Percentiles rank a stretch among this genome's conserved stretches.
These are phyloP conservation scores for Fragilaria crotonensis DNA, from an alignment of 108 stramenopile species.

Conservation along the genomic window DNA sequence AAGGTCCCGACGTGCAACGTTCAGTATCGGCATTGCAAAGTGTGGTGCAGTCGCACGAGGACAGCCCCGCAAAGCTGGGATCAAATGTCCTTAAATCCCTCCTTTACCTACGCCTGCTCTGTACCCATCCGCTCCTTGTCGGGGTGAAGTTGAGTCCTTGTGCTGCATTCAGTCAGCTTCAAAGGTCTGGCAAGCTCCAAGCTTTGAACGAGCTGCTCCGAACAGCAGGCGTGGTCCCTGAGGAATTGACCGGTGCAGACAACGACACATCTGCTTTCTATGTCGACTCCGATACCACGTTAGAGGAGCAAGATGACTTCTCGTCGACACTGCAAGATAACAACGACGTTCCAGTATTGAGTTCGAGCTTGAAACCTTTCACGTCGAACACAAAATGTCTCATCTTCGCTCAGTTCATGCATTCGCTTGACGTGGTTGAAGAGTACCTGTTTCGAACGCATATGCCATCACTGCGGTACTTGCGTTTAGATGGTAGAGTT, in stretches of 20 bases:
- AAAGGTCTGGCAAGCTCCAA: constrained; percentile 76
- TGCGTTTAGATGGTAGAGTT: constrained; percentile 75
- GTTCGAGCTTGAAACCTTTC: not conserved
- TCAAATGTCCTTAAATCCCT: constrained; percentile 56
- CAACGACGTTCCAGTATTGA: constrained; percentile 3
- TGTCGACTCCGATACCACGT: constrained; percentile 16
- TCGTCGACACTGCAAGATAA: constrained; percentile 1
- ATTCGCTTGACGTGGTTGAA: constrained; percentile 81
- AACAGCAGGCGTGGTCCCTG: constrained; percentile 52
- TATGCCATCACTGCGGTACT: constrained; percentile 62
- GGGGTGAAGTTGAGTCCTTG: constrained; percentile 1
- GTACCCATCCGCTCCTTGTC: constrained; percentile 80
- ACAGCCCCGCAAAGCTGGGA: constrained; percentile 18
- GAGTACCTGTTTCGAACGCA: constrained; percentile 55
- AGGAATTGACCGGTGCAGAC: constrained; percentile 66
- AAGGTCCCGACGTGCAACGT: constrained; percentile 24
- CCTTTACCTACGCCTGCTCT: constrained; percentile 71
- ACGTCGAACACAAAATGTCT: constrained; percentile 50
- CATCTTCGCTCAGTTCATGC: constrained; percentile 81
- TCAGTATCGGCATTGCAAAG: constrained; percentile 30
- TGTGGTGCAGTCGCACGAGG: constrained; percentile 6
- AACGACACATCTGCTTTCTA: constrained; percentile 67
- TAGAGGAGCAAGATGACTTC: constrained; percentile 9
- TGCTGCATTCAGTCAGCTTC: not conserved
- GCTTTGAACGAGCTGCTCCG: constrained; percentile 72